These are phyloP conservation scores for Priceomyces castillae DNA, from an alignment of 805 yeast genomes.

Conservation along the genomic window DNA sequence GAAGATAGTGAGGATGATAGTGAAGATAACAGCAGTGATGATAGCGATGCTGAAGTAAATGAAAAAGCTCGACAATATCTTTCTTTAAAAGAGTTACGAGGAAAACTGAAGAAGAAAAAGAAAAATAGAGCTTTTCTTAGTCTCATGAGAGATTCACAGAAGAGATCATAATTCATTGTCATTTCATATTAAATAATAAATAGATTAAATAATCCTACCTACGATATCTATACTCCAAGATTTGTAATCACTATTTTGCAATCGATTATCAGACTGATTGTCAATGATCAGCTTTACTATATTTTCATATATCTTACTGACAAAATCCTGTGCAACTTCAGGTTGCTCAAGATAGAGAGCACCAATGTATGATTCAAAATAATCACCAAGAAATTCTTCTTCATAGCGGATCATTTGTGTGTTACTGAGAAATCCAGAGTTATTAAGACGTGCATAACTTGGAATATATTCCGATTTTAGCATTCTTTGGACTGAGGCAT, in stretches of 20 bases:
- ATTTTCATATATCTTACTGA: conserved; percentile 28
- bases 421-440: conserved; percentile 9
- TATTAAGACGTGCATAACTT: conserved; percentile 14
- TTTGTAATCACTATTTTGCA: conserved; percentile 16
- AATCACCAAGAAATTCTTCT: conserved; percentile 42
- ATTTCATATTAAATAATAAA: neutral
- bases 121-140: conserved; percentile 28
- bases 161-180: neutral
- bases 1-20: conserved; percentile 17
- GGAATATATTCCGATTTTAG: conserved; percentile 30
- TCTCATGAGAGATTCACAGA: conserved; percentile 28
- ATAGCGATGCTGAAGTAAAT: conserved; percentile 8
- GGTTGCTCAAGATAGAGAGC: conserved; percentile 39
- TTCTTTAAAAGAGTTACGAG: neutral
- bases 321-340: conserved; percentile 32
- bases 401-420: conserved; percentile 27
- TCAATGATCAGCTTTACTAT: conserved; percentile 25
- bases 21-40: conserved; percentile 13
- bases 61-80: conserved; percentile 2
- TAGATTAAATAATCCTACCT: conserved; percentile 23
- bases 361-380: conserved; percentile 43
- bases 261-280: conserved; percentile 1
- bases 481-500: conserved; percentile 20
- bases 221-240: conserved; percentile 34
- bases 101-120: conserved; percentile 9